These are phyloP conservation scores for Trichoderma asperelloides DNA, from an alignment of 495 filamentous ascomycete genomes.

Conservation along the genomic window DNA sequence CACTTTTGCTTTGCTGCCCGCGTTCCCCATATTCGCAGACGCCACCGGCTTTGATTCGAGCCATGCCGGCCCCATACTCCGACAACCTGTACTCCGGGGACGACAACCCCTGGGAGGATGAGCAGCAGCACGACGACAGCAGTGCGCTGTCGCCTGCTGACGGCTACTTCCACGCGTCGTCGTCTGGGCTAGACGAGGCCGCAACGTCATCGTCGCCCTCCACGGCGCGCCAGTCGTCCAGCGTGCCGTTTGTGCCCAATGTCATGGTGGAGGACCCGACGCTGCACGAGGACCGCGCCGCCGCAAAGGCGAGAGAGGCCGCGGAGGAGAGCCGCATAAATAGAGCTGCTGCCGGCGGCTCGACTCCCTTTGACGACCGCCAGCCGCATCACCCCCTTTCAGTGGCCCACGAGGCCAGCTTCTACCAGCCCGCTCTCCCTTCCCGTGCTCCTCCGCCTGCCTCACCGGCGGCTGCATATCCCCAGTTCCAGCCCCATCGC, in stretches of 20 bases:
- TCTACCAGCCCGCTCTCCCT: not conserved
- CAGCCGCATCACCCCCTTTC: not conserved
- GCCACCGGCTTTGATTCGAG: not conserved
- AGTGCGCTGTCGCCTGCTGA: slow-evolving; percentile 31
- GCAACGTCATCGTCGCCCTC: not conserved
- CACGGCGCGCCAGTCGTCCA: slow-evolving; percentile 18
- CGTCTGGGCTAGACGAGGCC: slow-evolving; percentile 1
- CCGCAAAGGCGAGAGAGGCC: slow-evolving; percentile 33
- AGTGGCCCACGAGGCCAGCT: not conserved
- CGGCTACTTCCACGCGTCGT: slow-evolving; percentile 31
- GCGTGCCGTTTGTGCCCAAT: slow-evolving; percentile 32
- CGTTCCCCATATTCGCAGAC: no score
- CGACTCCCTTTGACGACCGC: not conserved
- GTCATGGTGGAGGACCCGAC: slow-evolving; percentile 34
- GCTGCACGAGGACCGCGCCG: slow-evolving; percentile 21
- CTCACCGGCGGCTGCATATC: not conserved
- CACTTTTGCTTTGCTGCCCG: no score
- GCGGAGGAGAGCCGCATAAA: slow-evolving; percentile 21
- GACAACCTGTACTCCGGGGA: slow-evolving; percentile 37
- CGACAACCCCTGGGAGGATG: slow-evolving; percentile 10
- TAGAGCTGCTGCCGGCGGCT: not conserved
- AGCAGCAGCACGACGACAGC: slow-evolving; percentile 14
- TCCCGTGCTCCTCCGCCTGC: not conserved
- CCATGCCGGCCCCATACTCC: slow-evolving; percentile 29
- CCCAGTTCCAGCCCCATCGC: not conserved